phyloP scores from a whole-genome alignment of 768 basidiomycete genomes.

The Ramaria rubella region DNA sequence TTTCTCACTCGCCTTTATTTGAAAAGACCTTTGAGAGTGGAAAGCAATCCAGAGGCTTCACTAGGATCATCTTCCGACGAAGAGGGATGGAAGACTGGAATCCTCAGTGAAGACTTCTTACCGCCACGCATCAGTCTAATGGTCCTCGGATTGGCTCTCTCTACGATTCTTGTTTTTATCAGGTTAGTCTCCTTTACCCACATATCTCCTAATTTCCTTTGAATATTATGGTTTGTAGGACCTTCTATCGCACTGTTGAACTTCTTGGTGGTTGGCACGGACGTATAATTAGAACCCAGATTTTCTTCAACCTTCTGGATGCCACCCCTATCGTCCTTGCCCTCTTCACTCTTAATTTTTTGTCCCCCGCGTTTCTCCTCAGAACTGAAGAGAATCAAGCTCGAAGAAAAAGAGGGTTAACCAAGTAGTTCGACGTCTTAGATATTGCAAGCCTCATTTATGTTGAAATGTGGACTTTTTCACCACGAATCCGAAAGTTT shows the following conservation, averaged over 20 bases:
- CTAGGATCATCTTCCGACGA: not conserved
- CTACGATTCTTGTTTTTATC: constrained; percentile 40
- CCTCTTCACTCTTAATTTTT: constrained; percentile 38
- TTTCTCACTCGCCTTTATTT: constrained; percentile 36
- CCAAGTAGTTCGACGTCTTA: too few relatives aligned
- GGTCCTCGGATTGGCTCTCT: constrained; percentile 18
- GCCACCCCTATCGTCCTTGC: constrained; percentile 42
- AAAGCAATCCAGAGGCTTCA: not conserved
- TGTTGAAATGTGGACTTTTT: too few relatives aligned
- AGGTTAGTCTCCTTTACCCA: constrained; percentile 29
- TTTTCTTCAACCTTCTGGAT: constrained; percentile 32
- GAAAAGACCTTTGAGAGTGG: constrained; percentile 10
- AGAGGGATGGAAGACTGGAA: not conserved
- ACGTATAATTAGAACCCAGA: not conserved
- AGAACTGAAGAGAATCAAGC: not conserved
- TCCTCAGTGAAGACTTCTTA: not conserved
- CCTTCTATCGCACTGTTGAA: constrained; percentile 1
- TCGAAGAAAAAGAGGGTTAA: too few relatives aligned
- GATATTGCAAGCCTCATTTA: too few relatives aligned
- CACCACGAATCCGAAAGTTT: too few relatives aligned
- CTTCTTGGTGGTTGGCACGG: constrained; percentile 1
- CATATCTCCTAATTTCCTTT: too few relatives aligned
- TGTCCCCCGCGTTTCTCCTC: constrained; percentile 40
- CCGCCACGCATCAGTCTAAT: constrained; percentile 15
- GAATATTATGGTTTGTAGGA: too few relatives aligned